Evolutionary conservation across 1,284 basidiomycete species (phyloP).

Genomic region (Leccinum pseudoinsigne): DNA sequence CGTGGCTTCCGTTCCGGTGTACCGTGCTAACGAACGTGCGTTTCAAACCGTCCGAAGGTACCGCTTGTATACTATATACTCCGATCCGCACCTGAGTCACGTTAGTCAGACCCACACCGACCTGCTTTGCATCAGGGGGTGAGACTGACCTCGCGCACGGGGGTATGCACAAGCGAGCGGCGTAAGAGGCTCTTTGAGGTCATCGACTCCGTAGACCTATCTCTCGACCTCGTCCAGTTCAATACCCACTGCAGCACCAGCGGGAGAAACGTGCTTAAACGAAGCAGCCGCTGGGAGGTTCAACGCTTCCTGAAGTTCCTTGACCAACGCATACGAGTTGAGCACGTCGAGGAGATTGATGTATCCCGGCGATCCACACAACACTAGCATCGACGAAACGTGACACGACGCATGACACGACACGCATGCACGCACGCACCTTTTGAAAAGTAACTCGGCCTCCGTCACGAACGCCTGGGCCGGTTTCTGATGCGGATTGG

Average conservation of each 20-base stretch:
- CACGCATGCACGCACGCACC: conserved; percentile 41
- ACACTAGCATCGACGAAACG: conserved; percentile 47
- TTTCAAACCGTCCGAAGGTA: no score
- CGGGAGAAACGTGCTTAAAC: conserved; percentile 99
- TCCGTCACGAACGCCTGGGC: conserved; percentile 95
- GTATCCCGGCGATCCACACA: conserved; percentile 96
- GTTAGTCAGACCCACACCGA: conserved; percentile 10
- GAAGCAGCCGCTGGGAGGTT: conserved; percentile 94
- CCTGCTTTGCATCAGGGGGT: background rate
- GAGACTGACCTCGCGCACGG: conserved; percentile 79
- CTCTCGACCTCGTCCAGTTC: conserved; percentile 86
- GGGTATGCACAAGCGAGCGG: conserved; percentile 94
- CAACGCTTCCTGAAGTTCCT: conserved; percentile 87
- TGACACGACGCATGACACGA: conserved; percentile 3
- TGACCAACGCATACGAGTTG: conserved; percentile 96
- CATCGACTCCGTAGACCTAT: conserved; percentile 96
- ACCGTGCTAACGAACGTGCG: no score
- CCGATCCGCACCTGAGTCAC: conserved; percentile 80
- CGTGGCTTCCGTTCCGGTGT: no score
- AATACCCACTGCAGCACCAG: conserved; percentile 92
- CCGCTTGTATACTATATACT: conserved; percentile 33
- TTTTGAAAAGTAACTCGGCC: conserved; percentile 93
- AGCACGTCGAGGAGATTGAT: conserved; percentile 99
- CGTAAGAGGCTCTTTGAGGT: conserved; percentile 87
- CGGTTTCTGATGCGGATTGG: conserved; percentile 98